These are phyloP conservation scores for Rhizophagus sp. DNA, from an alignment of 192 early-diverging fungal genomes.

Conservation along the genomic window DNA sequence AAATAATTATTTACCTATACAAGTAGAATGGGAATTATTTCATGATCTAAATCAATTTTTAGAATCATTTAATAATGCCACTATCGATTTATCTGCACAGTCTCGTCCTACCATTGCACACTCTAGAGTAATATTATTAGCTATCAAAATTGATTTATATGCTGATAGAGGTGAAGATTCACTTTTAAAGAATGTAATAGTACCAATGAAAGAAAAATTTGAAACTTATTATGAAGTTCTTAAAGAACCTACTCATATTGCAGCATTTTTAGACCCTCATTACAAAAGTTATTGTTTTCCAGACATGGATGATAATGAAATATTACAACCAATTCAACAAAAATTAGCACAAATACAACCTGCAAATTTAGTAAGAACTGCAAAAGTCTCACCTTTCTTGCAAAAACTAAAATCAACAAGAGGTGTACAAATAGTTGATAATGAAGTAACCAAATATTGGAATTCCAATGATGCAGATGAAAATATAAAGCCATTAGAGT, in stretches of 20 bases:
- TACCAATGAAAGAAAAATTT: not conserved
- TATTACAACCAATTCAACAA: not conserved
- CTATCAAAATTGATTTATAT: not conserved
- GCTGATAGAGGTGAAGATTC: not conserved
- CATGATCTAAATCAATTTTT: not conserved
- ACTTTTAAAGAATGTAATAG: not conserved
- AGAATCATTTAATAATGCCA: not conserved
- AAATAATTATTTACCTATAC: too few relatives aligned
- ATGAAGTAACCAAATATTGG: not conserved
- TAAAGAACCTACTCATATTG: not conserved
- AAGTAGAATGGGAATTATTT: not conserved
- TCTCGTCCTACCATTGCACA: not conserved
- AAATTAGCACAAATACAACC: not conserved
- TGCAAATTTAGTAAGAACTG: not conserved
- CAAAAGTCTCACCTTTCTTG: not conserved
- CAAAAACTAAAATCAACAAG: not conserved
- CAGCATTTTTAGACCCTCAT: not conserved
- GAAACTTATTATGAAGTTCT: not conserved
- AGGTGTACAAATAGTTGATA: not conserved
- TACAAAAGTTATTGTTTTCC: not conserved
- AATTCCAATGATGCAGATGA: not conserved
- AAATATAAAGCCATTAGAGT: too few relatives aligned
- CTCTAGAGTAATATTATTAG: not conserved
- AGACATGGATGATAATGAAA: not conserved
- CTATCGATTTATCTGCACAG: not conserved